Conservation (phyloP, 228 moss, liverwort and hornwort species). For the Sphagnum magellanicum region DNA sequence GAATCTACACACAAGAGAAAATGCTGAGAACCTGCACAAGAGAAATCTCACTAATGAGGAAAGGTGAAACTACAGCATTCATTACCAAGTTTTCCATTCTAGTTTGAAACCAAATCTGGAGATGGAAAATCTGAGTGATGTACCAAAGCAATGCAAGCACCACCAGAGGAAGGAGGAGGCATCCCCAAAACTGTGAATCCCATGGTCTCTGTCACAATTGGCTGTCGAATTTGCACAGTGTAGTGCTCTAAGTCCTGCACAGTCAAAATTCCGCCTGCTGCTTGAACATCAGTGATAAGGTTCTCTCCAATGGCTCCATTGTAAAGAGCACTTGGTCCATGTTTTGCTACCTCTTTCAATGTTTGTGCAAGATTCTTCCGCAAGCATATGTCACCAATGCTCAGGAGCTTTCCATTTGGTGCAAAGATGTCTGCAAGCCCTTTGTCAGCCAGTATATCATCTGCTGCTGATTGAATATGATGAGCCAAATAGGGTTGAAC, state of each 20-base stretch:
- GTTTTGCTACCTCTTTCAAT: constrained; percentile 28
- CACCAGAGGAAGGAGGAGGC: constrained; percentile 91
- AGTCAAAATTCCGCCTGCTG: constrained; percentile 56
- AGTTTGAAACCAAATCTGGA: neutral
- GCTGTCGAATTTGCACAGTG: constrained; percentile 33
- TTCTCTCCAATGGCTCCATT: constrained; percentile 43
- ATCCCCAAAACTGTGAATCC: constrained; percentile 59
- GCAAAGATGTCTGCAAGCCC: constrained; percentile 57
- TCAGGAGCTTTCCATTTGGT: constrained; percentile 32
- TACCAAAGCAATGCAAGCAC: constrained; percentile 53
- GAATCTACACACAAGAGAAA: constrained; percentile 36
- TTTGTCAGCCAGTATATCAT: constrained; percentile 28
- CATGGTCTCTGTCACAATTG: constrained; percentile 54
- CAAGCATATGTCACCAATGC: constrained; percentile 42
- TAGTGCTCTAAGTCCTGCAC: constrained; percentile 53
- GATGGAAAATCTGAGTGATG: neutral
- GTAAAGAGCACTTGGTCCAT: constrained; percentile 59
- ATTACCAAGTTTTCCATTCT: neutral
- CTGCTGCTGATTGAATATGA: neutral
- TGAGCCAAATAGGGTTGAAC: constrained; percentile 54
- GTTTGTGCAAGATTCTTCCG: constrained; percentile 53
- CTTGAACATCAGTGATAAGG: constrained; percentile 49
- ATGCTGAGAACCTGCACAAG: neutral
- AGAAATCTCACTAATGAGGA: neutral
- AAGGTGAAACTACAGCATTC: neutral